Percentiles rank a stretch among this genome's conserved stretches.
Conservation (phyloP, 2,329 filamentous ascomycete genomes). For the Chrysoporthe austroafricana region DNA sequence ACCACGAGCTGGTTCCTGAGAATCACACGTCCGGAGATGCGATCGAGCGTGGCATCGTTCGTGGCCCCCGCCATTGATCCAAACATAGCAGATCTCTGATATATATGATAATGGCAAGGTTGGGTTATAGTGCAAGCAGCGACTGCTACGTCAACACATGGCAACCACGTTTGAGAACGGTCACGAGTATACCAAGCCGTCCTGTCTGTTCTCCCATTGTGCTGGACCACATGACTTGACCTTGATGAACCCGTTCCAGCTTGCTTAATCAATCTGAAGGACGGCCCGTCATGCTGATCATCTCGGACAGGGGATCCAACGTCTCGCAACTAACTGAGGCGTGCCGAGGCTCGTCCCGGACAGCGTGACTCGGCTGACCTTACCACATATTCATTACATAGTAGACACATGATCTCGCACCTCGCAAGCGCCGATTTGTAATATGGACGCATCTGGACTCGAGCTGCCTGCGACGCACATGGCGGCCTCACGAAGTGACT, state of each 20-base stretch:
- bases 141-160: slow-evolving; percentile 9
- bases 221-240: neutral
- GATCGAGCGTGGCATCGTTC: neutral
- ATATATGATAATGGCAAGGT: neutral
- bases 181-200: neutral
- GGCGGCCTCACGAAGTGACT: neutral
- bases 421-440: neutral
- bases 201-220: neutral
- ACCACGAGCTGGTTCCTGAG: neutral
- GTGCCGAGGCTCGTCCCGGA: neutral
- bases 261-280: neutral
- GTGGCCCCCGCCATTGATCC: neutral
- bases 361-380: neutral
- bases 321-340: neutral
- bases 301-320: neutral
- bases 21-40: neutral
- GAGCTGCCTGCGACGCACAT: neutral
- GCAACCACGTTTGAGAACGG: neutral
- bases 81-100: neutral
- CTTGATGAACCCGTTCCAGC: neutral
- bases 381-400: neutral
- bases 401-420: neutral
- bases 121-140: neutral
- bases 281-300: neutral
- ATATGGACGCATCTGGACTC: neutral